A percentile compares a stretch with the other conserved stretches of the same genome.
These are phyloP conservation scores for Fragaria vesca DNA, from an alignment of 306 rosid species.

Conservation along the genomic window DNA sequence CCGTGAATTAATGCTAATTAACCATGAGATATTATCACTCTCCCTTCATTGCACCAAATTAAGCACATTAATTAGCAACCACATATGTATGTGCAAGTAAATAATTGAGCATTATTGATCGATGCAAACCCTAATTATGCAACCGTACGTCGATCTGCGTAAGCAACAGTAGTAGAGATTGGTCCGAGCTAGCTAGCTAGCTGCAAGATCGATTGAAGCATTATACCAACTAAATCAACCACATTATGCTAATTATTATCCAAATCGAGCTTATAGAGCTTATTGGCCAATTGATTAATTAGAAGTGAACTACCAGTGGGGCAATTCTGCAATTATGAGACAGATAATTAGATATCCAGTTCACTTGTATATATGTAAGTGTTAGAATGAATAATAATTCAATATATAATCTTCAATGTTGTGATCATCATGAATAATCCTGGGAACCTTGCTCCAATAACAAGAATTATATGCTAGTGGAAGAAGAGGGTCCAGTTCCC, in stretches of 20 bases:
- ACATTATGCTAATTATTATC: not conserved
- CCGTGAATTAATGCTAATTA: not conserved
- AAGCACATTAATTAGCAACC: not conserved
- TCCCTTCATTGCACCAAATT: no score
- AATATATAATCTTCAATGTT: not conserved
- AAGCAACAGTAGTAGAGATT: not conserved
- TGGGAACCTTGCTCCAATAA: not conserved
- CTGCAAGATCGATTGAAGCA: not conserved
- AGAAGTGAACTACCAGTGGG: not conserved
- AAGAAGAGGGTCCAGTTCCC: not conserved
- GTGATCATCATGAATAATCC: not conserved
- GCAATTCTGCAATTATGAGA: conserved; percentile 9
- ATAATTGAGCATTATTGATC: not conserved
- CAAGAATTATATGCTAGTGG: not conserved
- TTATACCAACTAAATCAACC: not conserved
- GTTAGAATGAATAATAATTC: not conserved
- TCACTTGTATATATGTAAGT: not conserved
- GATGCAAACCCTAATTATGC: not conserved
- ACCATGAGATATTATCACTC: no score
- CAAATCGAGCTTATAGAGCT: not conserved
- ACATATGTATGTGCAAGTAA: not conserved
- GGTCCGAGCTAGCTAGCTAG: not conserved
- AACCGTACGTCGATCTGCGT: not conserved
- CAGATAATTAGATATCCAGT: not conserved
- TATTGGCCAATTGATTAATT: not conserved